Base-by-base conservation (phyloP, 305 asterid genomes). In the Galium porrigens region DNA sequence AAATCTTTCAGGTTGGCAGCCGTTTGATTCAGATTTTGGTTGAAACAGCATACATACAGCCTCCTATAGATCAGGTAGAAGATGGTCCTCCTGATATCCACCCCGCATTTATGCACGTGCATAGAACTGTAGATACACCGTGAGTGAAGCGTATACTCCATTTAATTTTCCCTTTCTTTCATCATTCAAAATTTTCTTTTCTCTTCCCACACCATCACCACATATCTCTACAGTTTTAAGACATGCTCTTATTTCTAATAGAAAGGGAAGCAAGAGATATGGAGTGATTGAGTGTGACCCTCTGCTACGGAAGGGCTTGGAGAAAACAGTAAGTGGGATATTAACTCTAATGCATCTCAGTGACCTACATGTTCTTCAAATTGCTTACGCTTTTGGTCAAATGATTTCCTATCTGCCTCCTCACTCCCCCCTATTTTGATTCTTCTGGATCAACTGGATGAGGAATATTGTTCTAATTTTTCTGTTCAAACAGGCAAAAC, bases 201-300 rank as follows among this genome's bases (percentile, higher is more conserved):
- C 37, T 27, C 46, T 58, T 8, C 48, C 14, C 36, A 48, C 17
- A 27, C 48, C 20, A 41, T 62, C 2, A n/a, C 49, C 22, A 32
- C 7, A 20, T 48, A 46, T 53, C 22, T 65, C 53, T 34, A 6
- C 55, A 30, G 7, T 62, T 11, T 29, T 37, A 49, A 9, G 32
- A 60, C 17, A 4, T 72, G 33, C 53, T 41, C 37, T 73, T 46
- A 27, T 11, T 56, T 63, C 66, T 71, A 70, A 66, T 70, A 94
- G 97, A 80, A 76, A 61, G 66, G 94, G 94, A 49, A 70, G 39
- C 72, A 80, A 89, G 79, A 89, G 96, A 78, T 89, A 83, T 74
- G 99, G 99, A 67, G 89, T 92, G 69, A 92, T 92, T 52, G 85
- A 89, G 79, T 92, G 99, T 77, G 97, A 92, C 70, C 96, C 99